phyloP scores from a whole-genome alignment of 306 rosid genomes.

The Trichosanthes cucumerina region DNA sequence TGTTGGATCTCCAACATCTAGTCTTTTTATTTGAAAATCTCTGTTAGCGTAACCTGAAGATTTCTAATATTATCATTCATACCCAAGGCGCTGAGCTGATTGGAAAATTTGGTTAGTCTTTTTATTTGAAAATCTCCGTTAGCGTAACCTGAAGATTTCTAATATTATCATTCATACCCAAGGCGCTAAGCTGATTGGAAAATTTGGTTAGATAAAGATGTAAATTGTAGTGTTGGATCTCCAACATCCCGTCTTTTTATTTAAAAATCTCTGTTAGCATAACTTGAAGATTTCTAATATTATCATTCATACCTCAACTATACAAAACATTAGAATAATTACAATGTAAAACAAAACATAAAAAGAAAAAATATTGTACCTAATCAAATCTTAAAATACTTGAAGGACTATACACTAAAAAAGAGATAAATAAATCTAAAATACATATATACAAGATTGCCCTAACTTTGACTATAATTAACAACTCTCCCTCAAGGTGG shows the following conservation, averaged over 20 bases:
- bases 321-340: too few relatives aligned
- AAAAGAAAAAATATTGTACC: too few relatives aligned
- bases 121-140: background rate
- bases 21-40: background rate
- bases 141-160: background rate
- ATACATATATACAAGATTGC: too few relatives aligned
- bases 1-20: background rate
- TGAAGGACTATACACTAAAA: too few relatives aligned
- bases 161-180: too few relatives aligned
- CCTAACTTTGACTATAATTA: too few relatives aligned
- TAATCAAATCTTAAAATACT: too few relatives aligned
- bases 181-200: background rate
- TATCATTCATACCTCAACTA: too few relatives aligned
- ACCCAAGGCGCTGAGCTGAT: background rate
- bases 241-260: background rate
- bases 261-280: background rate
- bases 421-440: too few relatives aligned
- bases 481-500: too few relatives aligned
- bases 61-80: too few relatives aligned
- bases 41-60: background rate
- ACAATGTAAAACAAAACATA: too few relatives aligned
- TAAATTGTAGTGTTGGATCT: background rate
- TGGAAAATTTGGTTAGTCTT: background rate
- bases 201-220: background rate
- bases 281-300: background rate